These are phyloP conservation scores for Cladosporium oxysporum DNA, from an alignment of 2,329 filamentous ascomycete genomes.

Conservation along the genomic window DNA sequence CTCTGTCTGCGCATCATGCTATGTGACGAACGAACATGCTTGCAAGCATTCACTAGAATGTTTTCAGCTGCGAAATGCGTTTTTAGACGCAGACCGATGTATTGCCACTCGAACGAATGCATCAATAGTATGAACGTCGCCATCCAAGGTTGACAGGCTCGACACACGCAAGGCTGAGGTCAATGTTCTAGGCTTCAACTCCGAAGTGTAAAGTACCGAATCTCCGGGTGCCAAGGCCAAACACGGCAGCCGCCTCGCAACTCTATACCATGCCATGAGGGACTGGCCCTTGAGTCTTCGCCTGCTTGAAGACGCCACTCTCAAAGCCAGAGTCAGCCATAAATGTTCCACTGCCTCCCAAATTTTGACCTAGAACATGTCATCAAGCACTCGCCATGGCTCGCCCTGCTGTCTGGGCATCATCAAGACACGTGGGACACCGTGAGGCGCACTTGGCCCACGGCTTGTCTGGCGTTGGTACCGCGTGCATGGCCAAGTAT, in stretches of 20 bases:
- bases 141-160: neutral
- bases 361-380: neutral
- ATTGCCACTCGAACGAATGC: neutral
- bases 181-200: neutral
- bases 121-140: neutral
- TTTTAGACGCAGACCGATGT: neutral
- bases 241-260: neutral
- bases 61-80: neutral
- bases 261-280: neutral
- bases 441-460: constrained; percentile 6
- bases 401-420: neutral
- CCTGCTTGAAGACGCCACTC: neutral
- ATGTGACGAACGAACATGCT: neutral
- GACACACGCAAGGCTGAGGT: neutral
- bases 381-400: neutral
- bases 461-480: neutral
- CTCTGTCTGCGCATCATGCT: neutral
- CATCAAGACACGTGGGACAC: constrained; percentile 1
- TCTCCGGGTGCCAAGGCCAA: neutral
- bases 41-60: neutral
- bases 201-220: neutral
- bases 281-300: neutral
- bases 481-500: neutral
- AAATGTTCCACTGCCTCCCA: constrained; percentile 2
- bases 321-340: neutral